These are phyloP conservation scores for Plenodomus lindquistii DNA, from an alignment of 2,329 filamentous ascomycete species.

Conservation along the genomic window DNA sequence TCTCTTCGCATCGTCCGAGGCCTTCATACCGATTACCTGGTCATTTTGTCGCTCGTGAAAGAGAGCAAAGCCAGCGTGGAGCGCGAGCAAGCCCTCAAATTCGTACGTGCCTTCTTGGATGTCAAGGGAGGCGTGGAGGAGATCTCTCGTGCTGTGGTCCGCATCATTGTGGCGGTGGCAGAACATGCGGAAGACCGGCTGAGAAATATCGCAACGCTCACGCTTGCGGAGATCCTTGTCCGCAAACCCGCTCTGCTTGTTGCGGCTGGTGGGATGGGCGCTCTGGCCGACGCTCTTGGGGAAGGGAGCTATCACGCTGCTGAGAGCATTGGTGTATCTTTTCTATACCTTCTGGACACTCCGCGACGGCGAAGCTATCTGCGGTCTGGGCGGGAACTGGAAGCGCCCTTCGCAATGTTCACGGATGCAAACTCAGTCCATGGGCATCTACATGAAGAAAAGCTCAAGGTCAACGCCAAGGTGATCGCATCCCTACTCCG, in stretches of 20 bases:
- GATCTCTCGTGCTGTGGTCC: constrained; percentile 81
- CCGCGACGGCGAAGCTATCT: constrained; percentile 80
- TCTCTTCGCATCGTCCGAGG: constrained; percentile 86
- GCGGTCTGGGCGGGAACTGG: constrained; percentile 86
- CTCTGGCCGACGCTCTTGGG: constrained; percentile 87
- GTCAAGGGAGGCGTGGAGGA: constrained; percentile 91
- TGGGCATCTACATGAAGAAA: constrained; percentile 59
- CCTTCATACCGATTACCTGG: constrained; percentile 88
- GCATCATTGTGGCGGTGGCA: constrained; percentile 88
- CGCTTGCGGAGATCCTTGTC: constrained; percentile 86
- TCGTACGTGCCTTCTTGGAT: constrained; percentile 91
- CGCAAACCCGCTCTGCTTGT: constrained; percentile 81
- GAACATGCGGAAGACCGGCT: constrained; percentile 84
- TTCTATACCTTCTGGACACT: constrained; percentile 85
- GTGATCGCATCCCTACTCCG: constrained; percentile 91
- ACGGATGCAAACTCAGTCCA: constrained; percentile 72
- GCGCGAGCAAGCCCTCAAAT: constrained; percentile 94
- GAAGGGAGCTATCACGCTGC: constrained; percentile 92
- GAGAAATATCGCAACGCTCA: constrained; percentile 88
- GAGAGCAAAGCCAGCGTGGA: constrained; percentile 97
- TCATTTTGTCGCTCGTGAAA: constrained; percentile 90
- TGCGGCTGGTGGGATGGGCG: constrained; percentile 79
- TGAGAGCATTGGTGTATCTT: constrained; percentile 83
- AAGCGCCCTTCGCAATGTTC: constrained; percentile 84
- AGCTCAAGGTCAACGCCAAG: constrained; percentile 82